Conservation (phyloP, 2,329 filamentous ascomycete species). For the Alternaria triticina region DNA sequence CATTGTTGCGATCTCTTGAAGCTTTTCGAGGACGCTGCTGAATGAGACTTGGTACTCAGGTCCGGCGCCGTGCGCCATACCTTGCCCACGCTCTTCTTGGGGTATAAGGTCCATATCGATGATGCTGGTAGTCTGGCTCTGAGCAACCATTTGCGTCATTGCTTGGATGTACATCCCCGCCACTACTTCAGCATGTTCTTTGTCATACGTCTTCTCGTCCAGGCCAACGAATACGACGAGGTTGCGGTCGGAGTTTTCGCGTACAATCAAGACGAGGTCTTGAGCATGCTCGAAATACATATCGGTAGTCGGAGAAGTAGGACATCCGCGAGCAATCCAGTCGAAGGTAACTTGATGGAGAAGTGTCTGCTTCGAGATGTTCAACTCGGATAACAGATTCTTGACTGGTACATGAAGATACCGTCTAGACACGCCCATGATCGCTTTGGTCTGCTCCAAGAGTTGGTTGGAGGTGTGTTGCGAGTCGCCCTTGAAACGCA, state of each 20-base stretch:
- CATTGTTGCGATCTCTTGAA: not conserved
- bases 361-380: not conserved
- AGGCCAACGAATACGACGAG: not conserved
- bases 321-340: not conserved
- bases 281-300: not conserved
- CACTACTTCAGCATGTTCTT: not conserved
- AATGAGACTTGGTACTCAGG: not conserved
- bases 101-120: not conserved
- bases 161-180: not conserved
- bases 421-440: not conserved
- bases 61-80: not conserved
- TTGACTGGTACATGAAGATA: not conserved
- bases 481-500: not conserved
- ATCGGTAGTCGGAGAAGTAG: not conserved
- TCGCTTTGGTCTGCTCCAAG: not conserved
- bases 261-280: not conserved
- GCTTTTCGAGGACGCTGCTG: not conserved
- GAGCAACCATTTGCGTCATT: not conserved
- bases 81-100: not conserved
- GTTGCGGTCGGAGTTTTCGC: not conserved
- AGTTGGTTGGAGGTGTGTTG: not conserved
- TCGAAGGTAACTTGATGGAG: constrained; percentile 1
- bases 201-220: not conserved
- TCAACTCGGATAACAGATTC: not conserved
- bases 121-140: not conserved